Base-by-base conservation (phyloP, 169 alveolate genomes). In the Plasmodium coatneyi region DNA sequence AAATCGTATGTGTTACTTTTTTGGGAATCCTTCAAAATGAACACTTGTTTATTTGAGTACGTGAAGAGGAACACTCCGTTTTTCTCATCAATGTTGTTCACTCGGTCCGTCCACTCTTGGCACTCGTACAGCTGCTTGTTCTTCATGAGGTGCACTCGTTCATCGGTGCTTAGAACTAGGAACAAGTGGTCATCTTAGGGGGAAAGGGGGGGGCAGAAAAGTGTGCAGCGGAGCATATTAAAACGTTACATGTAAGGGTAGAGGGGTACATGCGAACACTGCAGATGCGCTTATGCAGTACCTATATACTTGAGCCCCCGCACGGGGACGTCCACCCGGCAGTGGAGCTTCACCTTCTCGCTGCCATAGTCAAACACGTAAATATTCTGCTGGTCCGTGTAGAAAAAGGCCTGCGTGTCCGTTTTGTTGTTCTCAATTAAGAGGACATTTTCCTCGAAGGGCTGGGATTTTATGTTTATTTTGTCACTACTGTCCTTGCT, bases 391-490 rank as follows among this genome's bases (percentile, higher is more conserved):
- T 36, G 19, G 16, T 89, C 90, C 5, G 94, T 89, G 49, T 80
- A 89, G 36, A 89, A 79, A 89, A 80, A 89, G 22, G 83, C 46
- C 52, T 43, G 49, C 46, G 81, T 66, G 52, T 89, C 94, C 19
- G 46, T 80, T 79, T 89, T 89, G 71, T 89, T 43, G 82, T 89
- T 89, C 52, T 80, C 94, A 56, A 89, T 80, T 66, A 89, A 80
- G n/a, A 79, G 36, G 19, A 43, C 52, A 34, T 80, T 41, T 70
- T 89, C 94, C 52, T 60, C 82, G 46, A 89, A 89, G 52, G 94
- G 94, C 54, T 79, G 34, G 0, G 90, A 72, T 41, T 89, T 78
- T 16, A 89, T 89, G 22, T 89, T 79, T 89, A 89, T 89, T 10
- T 89, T 80, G 19, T 54, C 79, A 80, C 70, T 89, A 41, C 76